Percentiles rank a stretch among this genome's conserved stretches.
phyloP scores from a whole-genome alignment of 495 filamentous ascomycete genomes.

The Pyronema omphalodes region DNA sequence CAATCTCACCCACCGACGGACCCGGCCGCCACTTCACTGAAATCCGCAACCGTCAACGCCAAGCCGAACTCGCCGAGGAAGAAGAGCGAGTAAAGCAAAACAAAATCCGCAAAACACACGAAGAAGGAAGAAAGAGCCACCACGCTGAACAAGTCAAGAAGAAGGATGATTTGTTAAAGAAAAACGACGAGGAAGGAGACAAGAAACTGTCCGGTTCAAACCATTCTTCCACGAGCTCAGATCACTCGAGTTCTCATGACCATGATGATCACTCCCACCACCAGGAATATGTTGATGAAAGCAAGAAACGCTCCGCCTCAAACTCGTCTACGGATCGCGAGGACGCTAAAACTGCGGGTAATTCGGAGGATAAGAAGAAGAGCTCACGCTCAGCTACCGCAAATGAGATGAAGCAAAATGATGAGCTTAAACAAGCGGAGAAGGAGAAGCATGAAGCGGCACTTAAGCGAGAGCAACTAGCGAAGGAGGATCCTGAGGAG shows the following conservation, averaged over 20 bases:
- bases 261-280: too few species aligned
- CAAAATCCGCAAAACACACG: constrained; percentile 26
- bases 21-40: constrained; percentile 47
- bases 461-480: constrained; percentile 24
- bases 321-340: too few species aligned
- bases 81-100: constrained; percentile 28
- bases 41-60: constrained; percentile 39
- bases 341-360: too few species aligned
- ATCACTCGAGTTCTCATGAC: too few species aligned
- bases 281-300: too few species aligned
- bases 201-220: too few species aligned
- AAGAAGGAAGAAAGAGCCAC: constrained; percentile 29
- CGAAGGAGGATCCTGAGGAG: constrained; percentile 24
- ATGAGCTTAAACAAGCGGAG: constrained; percentile 25
- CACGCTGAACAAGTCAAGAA: constrained; percentile 19
- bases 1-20: constrained; percentile 27
- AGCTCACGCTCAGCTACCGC: too few species aligned
- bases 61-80: constrained; percentile 40
- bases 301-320: too few species aligned
- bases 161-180: not conserved
- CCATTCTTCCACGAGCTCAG: too few species aligned
- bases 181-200: too few species aligned
- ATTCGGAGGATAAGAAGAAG: too few species aligned
- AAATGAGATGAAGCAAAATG: constrained; percentile 20
- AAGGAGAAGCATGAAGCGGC: constrained; percentile 17